phyloP scores from a whole-genome alignment of 2,329 filamentous ascomycete genomes.

The Byssochlamys sp. region DNA sequence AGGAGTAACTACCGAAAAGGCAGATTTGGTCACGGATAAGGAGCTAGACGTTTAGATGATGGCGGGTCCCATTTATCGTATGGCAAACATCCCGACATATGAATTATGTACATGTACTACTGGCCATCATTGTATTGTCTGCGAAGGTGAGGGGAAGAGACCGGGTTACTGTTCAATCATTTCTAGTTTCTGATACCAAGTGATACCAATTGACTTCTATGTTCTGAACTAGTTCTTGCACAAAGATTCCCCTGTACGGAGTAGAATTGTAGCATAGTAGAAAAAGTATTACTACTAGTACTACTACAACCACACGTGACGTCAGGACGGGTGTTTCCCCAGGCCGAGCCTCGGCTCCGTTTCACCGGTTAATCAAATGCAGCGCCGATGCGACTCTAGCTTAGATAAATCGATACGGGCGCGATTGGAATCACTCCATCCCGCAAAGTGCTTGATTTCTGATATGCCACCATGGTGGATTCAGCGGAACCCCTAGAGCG shows the following conservation, averaged over 20 bases:
- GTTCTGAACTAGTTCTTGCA: background rate
- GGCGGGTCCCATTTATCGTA: background rate
- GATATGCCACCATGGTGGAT: conserved; percentile 14
- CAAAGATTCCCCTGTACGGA: no score
- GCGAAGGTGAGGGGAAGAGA: background rate
- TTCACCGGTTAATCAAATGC: background rate
- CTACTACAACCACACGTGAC: background rate
- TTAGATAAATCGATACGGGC: background rate
- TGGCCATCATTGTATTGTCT: background rate
- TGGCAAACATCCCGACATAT: background rate
- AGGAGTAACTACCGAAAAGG: background rate
- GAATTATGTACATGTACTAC: background rate
- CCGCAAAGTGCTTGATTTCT: conserved; percentile 1
- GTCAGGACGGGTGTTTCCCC: conserved; percentile 1
- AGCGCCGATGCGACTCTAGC: background rate
- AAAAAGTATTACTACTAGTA: background rate
- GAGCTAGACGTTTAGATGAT: background rate
- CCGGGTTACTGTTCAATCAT: background rate
- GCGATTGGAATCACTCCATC: conserved; percentile 4
- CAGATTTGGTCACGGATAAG: background rate
- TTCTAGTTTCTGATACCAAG: background rate
- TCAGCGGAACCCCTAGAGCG: conserved; percentile 8
- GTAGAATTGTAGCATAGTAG: background rate
- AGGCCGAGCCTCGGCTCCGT: conserved; percentile 22
- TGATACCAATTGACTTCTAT: background rate